Base-by-base conservation (phyloP, 345 rosid genomes). In the Eucalyptus shirleyi region DNA sequence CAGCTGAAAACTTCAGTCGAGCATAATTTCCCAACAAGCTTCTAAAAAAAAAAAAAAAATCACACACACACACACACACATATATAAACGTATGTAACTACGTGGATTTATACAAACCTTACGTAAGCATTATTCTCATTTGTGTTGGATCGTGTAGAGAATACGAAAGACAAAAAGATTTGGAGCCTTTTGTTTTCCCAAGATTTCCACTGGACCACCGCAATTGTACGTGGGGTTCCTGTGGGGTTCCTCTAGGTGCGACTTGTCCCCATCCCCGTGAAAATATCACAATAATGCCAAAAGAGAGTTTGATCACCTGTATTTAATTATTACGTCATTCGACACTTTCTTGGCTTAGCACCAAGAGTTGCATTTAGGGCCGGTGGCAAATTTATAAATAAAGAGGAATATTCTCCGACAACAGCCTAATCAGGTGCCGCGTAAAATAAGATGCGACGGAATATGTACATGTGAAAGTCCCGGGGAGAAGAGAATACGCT, bases 291-390 rank as follows among this genome's bases (percentile, higher is more conserved):
- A 37, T 72, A 21, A 72, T 72, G 83, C 28, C 83, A 72, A 21
- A 32, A 72, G 45, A 72, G 83, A 37, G 2, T 3, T 0, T 3
- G 24, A 1, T 19, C 82, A 5, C 12, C 0, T 10, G 26, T 1
- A 37, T 37, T 72, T 37, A 72, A 72, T 72, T 72, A 72, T 3
- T 72, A 72, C 28, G 83, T 72, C 83, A 0, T 21, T 21, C 83
- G 45, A 37, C 45, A 2, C 28, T 72, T 11, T 11, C 12, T 72
- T 19, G 83, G 83, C 83, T 21, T 2, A 5, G 82, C 45, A 72
- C 45, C 26, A 72, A 11, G 23, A 37, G 0, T 72, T 3, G 28
- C 83, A 47, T 45, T 45, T 86, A 47, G 87, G 87, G 55, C 40
- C 37, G 40, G 32, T 47, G 56, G 16, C 23, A 26, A 28, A 86